Conservation (phyloP, 805 yeast species). For the Spathaspora hagerdaliae region DNA sequence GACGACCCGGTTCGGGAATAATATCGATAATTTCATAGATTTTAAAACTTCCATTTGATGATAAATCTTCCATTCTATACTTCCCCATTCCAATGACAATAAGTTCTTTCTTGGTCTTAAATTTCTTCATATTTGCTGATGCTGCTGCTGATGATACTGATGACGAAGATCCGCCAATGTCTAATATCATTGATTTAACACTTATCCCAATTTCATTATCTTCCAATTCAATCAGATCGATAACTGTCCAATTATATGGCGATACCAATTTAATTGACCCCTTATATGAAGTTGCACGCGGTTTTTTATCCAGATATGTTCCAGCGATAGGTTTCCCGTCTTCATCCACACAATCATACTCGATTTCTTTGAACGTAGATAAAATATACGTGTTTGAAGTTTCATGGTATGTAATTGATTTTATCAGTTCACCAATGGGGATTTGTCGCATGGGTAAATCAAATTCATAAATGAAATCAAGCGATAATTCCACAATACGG, state of each 20-base stretch:
- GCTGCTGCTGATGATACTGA: no score
- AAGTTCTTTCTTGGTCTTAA: conserved; percentile 56
- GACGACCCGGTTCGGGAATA: conserved; percentile 84
- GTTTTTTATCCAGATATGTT: conserved; percentile 37
- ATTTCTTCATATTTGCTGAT: conserved; percentile 34
- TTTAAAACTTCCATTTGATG: conserved; percentile 74
- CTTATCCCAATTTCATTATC: conserved; percentile 64
- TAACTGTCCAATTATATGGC: conserved; percentile 71
- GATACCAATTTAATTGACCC: conserved; percentile 65
- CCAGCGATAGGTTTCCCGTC: conserved; percentile 67
- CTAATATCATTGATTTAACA: conserved; percentile 50
- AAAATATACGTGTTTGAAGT: conserved; percentile 57
- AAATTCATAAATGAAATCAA: conserved; percentile 51
- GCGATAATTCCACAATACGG: conserved; percentile 50
- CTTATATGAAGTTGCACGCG: conserved; percentile 53
- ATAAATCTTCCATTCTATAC: conserved; percentile 73
- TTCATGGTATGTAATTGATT: conserved; percentile 67
- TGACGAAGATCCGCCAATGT: conserved; percentile 26
- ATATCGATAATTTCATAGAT: conserved; percentile 74
- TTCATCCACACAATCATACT: conserved; percentile 67
- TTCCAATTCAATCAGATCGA: conserved; percentile 63
- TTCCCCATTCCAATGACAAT: conserved; percentile 77
- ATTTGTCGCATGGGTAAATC: conserved; percentile 53
- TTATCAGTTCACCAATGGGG: conserved; percentile 57
- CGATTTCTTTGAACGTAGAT: conserved; percentile 55